phyloP scores from a whole-genome alignment of 1,139 yeast genomes.

The Pneumocystis wakefieldiae region DNA sequence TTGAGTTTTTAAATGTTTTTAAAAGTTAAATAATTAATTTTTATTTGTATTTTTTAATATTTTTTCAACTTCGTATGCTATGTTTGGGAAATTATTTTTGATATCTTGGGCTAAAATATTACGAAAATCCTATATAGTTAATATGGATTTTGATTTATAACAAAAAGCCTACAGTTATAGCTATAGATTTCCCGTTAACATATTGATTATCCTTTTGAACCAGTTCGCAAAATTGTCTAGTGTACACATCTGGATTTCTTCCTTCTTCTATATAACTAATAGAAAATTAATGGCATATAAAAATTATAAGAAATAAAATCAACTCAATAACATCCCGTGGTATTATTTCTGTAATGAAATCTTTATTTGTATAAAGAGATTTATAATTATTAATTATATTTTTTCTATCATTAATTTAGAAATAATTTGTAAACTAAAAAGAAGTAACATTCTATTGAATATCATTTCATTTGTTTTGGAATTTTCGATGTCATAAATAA shows the following conservation, averaged over 20 bases:
- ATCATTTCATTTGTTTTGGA: not conserved
- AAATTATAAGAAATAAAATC: not conserved
- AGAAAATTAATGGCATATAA: not conserved
- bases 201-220: slow-evolving; percentile 78
- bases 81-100: slow-evolving; percentile 60
- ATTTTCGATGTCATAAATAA: not conserved
- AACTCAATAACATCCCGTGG: not conserved
- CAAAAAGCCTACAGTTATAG: slow-evolving; percentile 12
- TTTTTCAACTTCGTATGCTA: slow-evolving; percentile 38
- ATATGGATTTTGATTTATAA: not conserved
- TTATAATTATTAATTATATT: not conserved
- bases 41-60: slow-evolving; percentile 20
- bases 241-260: slow-evolving; percentile 89
- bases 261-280: slow-evolving; percentile 68
- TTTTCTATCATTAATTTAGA: not conserved
- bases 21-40: not conserved
- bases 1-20: not conserved
- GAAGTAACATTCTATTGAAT: not conserved
- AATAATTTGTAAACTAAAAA: not conserved
- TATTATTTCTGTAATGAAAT: not conserved
- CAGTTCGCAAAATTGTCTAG: slow-evolving; percentile 89
- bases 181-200: slow-evolving; percentile 56
- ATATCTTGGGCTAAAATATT: slow-evolving; percentile 56
- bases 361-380: not conserved
- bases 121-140: slow-evolving; percentile 25